phyloP scores from a whole-genome alignment of 768 basidiomycete species.

The Termitomyces sp. region DNA sequence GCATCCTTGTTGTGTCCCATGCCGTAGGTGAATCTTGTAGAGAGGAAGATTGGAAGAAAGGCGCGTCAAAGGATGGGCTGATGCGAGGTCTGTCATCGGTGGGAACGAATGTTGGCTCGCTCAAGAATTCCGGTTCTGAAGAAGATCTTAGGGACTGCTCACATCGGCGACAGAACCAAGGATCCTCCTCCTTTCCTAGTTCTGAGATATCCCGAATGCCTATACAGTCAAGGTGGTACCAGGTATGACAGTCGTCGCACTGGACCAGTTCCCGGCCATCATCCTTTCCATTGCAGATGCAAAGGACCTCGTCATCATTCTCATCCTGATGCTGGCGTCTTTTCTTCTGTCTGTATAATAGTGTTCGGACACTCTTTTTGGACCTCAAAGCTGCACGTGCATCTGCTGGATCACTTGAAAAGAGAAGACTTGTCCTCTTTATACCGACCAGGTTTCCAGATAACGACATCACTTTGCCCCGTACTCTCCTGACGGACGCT shows the following conservation, averaged over 20 bases:
- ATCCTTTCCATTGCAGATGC: slow-evolving; percentile 62
- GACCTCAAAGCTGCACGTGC: slow-evolving; percentile 69
- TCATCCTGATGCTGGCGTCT: slow-evolving; percentile 30
- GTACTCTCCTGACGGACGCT: slow-evolving; percentile 28
- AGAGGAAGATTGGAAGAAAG: slow-evolving; percentile 51
- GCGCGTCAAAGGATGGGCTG: slow-evolving; percentile 42
- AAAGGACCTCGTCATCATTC: slow-evolving; percentile 48
- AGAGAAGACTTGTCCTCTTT: slow-evolving; percentile 28
- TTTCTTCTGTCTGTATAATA: slow-evolving; percentile 49
- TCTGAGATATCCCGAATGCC: slow-evolving; percentile 61
- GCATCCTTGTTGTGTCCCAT: slow-evolving; percentile 38
- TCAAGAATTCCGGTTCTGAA: slow-evolving; percentile 24
- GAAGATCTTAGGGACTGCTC: slow-evolving; percentile 34
- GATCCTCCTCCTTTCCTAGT: slow-evolving; percentile 71
- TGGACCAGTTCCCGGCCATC: slow-evolving; percentile 78
- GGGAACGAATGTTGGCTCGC: slow-evolving; percentile 67
- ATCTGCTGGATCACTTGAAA: slow-evolving; percentile 70
- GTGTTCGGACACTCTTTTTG: slow-evolving; percentile 60
- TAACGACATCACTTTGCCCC: slow-evolving; percentile 60
- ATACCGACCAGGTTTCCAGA: slow-evolving; percentile 31
- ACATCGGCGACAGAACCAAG: slow-evolving; percentile 70
- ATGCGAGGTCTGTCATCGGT: slow-evolving; percentile 48
- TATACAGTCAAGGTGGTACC: slow-evolving; percentile 81
- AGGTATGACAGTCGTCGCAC: slow-evolving; percentile 73
- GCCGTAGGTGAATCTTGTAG: slow-evolving; percentile 52